These are phyloP conservation scores for Cicer chorassanicum DNA, from an alignment of 306 rosid species.

Conservation along the genomic window DNA sequence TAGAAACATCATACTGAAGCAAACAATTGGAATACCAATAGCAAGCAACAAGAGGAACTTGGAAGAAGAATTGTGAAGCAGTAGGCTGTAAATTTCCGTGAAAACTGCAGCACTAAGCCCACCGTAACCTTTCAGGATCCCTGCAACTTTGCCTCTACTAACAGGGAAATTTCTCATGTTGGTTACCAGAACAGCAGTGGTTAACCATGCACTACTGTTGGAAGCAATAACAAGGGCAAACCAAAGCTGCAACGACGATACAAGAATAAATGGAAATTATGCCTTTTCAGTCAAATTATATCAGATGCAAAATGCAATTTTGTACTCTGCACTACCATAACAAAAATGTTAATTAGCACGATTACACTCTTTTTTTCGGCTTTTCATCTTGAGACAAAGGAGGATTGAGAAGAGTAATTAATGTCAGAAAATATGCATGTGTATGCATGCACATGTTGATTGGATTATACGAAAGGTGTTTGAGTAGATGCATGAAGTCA, in stretches of 20 bases:
- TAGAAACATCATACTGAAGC: constrained; percentile 73
- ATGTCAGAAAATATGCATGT: neutral
- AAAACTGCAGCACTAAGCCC: constrained; percentile 80
- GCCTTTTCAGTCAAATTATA: constrained; percentile 1
- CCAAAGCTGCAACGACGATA: constrained; percentile 62
- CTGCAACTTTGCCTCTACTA: constrained; percentile 71
- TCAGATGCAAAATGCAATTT: constrained; percentile 23
- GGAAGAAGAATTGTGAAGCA: constrained; percentile 66
- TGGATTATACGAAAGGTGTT: neutral
- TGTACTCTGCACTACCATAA: neutral
- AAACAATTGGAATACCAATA: constrained; percentile 64
- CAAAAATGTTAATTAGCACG: neutral
- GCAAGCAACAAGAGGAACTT: constrained; percentile 62
- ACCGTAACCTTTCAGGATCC: constrained; percentile 79
- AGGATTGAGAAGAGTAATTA: neutral
- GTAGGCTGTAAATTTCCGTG: constrained; percentile 66
- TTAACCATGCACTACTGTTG: constrained; percentile 77
- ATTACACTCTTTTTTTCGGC: neutral
- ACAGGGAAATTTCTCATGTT: constrained; percentile 86
- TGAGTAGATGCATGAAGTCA: neutral
- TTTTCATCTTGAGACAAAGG: neutral
- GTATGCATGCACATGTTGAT: neutral
- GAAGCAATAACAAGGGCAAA: constrained; percentile 68
- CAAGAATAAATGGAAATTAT: constrained; percentile 1
- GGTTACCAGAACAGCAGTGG: constrained; percentile 76